phyloP scores from a whole-genome alignment of 1,139 yeast species.

The Protomyces pachydermus region DNA sequence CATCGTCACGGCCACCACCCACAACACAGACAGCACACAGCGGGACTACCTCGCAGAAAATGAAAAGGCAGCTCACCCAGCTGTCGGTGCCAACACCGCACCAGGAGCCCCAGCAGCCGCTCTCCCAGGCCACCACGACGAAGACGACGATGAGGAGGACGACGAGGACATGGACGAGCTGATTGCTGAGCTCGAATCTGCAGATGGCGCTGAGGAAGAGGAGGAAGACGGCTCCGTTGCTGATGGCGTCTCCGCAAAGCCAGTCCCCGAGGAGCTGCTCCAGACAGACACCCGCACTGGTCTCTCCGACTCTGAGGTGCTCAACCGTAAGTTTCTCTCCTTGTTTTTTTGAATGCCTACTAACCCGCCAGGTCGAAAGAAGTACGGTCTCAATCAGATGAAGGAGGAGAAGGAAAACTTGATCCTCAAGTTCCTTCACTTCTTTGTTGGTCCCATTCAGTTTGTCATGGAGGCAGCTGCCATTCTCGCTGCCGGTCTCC shows the following conservation, averaged over 20 bases:
- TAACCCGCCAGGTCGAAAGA: conserved; percentile 54
- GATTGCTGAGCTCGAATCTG: conserved; percentile 82
- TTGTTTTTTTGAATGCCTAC: neutral
- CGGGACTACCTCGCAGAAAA: conserved; percentile 26
- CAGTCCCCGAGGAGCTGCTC: conserved; percentile 83
- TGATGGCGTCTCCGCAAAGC: conserved; percentile 47
- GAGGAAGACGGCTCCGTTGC: conserved; percentile 49
- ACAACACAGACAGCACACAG: neutral
- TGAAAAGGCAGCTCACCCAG: conserved; percentile 12
- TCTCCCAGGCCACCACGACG: conserved; percentile 8
- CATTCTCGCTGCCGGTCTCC: conserved; percentile 93
- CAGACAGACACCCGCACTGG: conserved; percentile 83
- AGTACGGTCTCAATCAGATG: conserved; percentile 91
- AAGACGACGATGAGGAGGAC: conserved; percentile 32
- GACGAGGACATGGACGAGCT: conserved; percentile 48
- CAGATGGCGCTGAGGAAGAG: conserved; percentile 51
- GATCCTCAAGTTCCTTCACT: conserved; percentile 78
- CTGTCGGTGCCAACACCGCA: neutral
- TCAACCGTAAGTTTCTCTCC: conserved; percentile 49
- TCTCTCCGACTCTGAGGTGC: conserved; percentile 74
- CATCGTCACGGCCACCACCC: neutral
- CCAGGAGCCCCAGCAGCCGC: conserved; percentile 6
- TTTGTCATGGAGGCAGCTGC: conserved; percentile 99
- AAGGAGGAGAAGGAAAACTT: conserved; percentile 85
- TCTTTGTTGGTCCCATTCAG: conserved; percentile 97